Evolutionary conservation across 1,284 basidiomycete species (phyloP).

Genomic region (Mycosarcoma mackinlayi): DNA sequence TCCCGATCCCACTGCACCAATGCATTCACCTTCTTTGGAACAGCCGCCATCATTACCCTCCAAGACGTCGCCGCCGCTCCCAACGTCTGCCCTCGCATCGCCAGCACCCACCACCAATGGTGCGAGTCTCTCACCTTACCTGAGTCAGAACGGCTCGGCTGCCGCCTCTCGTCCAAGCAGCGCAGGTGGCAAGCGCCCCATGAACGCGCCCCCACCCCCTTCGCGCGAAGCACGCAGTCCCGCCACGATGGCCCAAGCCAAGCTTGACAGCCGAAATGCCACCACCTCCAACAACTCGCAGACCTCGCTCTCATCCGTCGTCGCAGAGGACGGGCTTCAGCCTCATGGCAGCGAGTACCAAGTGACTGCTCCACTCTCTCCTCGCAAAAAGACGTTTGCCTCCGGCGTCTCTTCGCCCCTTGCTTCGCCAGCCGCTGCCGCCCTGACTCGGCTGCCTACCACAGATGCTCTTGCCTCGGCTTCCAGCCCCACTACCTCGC

Average conservation of each 20-base stretch:
- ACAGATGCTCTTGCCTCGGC: constrained; percentile 5
- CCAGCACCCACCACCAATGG: constrained; percentile 15
- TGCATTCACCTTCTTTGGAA: constrained; percentile 12
- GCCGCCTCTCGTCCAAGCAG: constrained; percentile 30
- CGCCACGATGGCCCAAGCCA: constrained; percentile 17
- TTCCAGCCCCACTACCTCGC: constrained; percentile 23
- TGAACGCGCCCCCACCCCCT: constrained; percentile 49
- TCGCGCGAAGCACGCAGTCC: constrained; percentile 37
- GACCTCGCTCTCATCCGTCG: constrained; percentile 18
- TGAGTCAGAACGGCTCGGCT: constrained; percentile 15
- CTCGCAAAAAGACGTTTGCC: constrained; percentile 22
- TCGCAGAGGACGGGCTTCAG: constrained; percentile 13
- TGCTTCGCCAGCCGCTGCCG: constrained; percentile 16
- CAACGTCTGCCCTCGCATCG: constrained; percentile 16
- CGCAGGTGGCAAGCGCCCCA: constrained; percentile 35
- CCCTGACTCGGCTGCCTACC: constrained; percentile 13
- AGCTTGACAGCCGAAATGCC: constrained; percentile 17
- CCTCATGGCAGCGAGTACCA: constrained; percentile 11
- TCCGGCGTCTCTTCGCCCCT: constrained; percentile 8
- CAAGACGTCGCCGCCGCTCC: constrained; percentile 18
- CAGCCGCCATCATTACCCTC: constrained; percentile 27
- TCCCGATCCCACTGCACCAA: neutral
- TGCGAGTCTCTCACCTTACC: constrained; percentile 34
- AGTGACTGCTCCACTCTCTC: constrained; percentile 34
- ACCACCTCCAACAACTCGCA: constrained; percentile 16